A percentile compares a stretch with the other conserved stretches of the same genome.
Evolutionary conservation across 331 rosid species (phyloP).

Genomic region (Arachis monticola): DNA sequence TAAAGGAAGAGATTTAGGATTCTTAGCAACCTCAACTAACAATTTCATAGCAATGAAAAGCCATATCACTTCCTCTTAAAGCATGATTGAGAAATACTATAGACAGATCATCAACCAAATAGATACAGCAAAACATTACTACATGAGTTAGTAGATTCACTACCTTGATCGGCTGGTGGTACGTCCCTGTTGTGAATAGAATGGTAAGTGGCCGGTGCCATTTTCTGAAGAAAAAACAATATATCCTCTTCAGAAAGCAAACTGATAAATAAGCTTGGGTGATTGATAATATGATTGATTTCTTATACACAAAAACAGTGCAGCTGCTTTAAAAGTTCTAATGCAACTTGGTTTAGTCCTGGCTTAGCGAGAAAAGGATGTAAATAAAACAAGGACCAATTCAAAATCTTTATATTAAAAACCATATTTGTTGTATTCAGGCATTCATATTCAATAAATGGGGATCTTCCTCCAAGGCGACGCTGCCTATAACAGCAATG

Average conservation of each 20-base stretch:
- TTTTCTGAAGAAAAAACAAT: slow-evolving; percentile 57
- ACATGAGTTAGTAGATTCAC: slow-evolving; percentile 23
- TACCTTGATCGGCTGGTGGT: slow-evolving; percentile 98
- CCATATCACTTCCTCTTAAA: slow-evolving; percentile 11
- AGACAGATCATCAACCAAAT: slow-evolving; percentile 38
- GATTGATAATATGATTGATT: neutral
- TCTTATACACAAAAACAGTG: neutral
- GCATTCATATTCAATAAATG: slow-evolving; percentile 22
- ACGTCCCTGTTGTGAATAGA: slow-evolving; percentile 81
- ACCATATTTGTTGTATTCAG: slow-evolving; percentile 2
- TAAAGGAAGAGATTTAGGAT: too few species aligned
- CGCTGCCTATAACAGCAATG: slow-evolving; percentile 31
- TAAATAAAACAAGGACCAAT: neutral
- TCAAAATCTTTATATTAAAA: slow-evolving; percentile 16
- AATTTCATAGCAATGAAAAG: neutral
- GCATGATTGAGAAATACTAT: slow-evolving; percentile 11
- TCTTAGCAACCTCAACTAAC: too few species aligned
- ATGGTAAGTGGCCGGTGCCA: slow-evolving; percentile 77
- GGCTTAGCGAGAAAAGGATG: neutral
- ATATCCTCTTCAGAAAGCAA: slow-evolving; percentile 21
- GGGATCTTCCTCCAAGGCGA: slow-evolving; percentile 15
- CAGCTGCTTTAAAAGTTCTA: slow-evolving; percentile 15
- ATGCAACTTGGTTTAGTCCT: neutral
- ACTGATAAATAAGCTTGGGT: slow-evolving; percentile 10
- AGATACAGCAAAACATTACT: slow-evolving; percentile 20